Conservation (phyloP, 2,329 filamentous ascomycete species). For the Diaporthe caulivora region DNA sequence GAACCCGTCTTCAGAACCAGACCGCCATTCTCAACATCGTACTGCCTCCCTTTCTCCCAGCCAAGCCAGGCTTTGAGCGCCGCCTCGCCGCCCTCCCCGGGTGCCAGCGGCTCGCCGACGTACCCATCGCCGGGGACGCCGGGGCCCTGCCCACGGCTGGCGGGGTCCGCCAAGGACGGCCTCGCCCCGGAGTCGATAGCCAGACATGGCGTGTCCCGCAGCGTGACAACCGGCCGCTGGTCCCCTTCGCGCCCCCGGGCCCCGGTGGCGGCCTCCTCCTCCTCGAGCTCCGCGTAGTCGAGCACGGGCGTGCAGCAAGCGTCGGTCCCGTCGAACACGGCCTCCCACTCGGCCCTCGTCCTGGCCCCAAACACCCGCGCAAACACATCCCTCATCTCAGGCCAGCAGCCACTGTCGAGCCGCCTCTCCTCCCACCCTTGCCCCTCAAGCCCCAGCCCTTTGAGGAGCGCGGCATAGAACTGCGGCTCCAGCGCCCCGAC, state of each 20-base stretch:
- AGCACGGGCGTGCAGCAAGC: constrained; percentile 93
- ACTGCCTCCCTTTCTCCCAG: constrained; percentile 80
- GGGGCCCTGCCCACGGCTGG: constrained; percentile 70
- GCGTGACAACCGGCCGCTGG: constrained; percentile 76
- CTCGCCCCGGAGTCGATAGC: constrained; percentile 65
- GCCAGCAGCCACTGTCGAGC: constrained; percentile 75
- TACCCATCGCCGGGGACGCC: constrained; percentile 79
- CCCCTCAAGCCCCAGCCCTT: constrained; percentile 72
- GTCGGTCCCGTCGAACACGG: constrained; percentile 88
- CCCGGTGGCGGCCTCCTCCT: constrained; percentile 45
- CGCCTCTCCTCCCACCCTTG: constrained; percentile 65
- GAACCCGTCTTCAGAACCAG: constrained; percentile 64
- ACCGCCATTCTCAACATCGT: constrained; percentile 71
- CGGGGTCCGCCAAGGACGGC: constrained; percentile 45
- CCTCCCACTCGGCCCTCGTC: constrained; percentile 85
- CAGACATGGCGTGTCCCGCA: constrained; percentile 77
- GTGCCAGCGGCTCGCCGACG: constrained; percentile 66
- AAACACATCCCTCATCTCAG: constrained; percentile 72
- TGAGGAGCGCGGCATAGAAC: constrained; percentile 79
- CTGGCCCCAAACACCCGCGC: constrained; percentile 74
- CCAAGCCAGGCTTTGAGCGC: constrained; percentile 79
- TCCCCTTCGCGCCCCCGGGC: constrained; percentile 67
- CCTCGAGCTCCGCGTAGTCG: constrained; percentile 78
- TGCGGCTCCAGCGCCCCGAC: constrained; percentile 92
- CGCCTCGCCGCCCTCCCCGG: constrained; percentile 80